Base-by-base conservation (phyloP, 345 rosid species). In the Lenwebbia sp. region DNA sequence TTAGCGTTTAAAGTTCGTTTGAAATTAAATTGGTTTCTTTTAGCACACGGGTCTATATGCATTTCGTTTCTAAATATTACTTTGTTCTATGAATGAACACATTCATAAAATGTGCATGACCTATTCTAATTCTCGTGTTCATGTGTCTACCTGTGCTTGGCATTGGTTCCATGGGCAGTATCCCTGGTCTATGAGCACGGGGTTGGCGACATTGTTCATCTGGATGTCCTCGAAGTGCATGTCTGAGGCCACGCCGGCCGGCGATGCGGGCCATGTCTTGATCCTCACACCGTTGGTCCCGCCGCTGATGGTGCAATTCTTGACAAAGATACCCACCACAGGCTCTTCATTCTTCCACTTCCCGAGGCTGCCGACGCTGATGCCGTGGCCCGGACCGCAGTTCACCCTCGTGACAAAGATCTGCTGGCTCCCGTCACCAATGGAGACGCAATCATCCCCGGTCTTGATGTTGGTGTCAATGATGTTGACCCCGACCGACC, bases 371-470 rank as follows among this genome's bases (percentile, higher is more conserved):
- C 93, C 96, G 0, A 93, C 40, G 65, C 94, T 93, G 83, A 94
- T 88, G 25, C 95, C 97, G 49, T 93, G 95, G n/a, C 97, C 95
- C 13, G 95, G 97, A 47, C 97, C 96, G 22, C 96, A 94, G 6
- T 40, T 85, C 5, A 93, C 91, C 19, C 75, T 85, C 13, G 82
- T 65, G 3, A 94, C 26, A 2, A 6, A 50, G 21, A 93, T 83
- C 5, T 89, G 58, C 41, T 82, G 58, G 88, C 85, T 88, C n/a
- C 93, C 95, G 12, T 92, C 93, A 1, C 94, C 94, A 1, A 93
- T 14, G 2, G 96, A 92, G 86, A 93, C 78, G 21, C 96, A 92
- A 40, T 94, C 97, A 30, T 94, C 97, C 19, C 97, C 97, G 0
- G 97, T 94, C 83, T 84, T 44, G 58, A 93, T 90, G 75, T 23